Evolutionary conservation across 192 early-diverging fungal genomes (phyloP).

Genomic region (Linnemannia schmuckeri): DNA sequence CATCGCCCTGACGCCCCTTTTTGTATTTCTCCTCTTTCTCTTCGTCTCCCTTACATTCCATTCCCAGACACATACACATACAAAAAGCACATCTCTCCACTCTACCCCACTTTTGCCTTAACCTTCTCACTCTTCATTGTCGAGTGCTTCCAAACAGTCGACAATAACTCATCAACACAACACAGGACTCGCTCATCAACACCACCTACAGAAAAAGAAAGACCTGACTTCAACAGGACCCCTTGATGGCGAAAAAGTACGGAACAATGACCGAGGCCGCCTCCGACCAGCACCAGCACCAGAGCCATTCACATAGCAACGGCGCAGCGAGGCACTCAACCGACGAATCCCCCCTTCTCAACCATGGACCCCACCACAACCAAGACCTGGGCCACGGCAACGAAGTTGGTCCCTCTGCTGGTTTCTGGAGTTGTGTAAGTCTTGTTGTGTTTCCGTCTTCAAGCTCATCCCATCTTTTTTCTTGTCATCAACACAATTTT

Average conservation of each 20-base stretch:
- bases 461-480: neutral
- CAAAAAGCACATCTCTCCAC: neutral
- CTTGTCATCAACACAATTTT: neutral
- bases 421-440: constrained; percentile 56
- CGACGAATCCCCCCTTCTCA: constrained; percentile 48
- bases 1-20: neutral
- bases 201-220: neutral
- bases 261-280: constrained; percentile 37
- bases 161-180: neutral
- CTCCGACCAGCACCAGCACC: constrained; percentile 8
- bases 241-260: constrained; percentile 46
- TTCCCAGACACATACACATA: neutral
- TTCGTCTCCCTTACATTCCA: neutral
- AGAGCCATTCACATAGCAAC: neutral
- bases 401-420: constrained; percentile 52
- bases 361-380: constrained; percentile 44
- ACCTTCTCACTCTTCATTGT: too few relatives aligned
- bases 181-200: neutral
- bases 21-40: neutral
- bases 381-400: constrained; percentile 44
- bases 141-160: too few relatives aligned
- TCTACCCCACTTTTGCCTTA: neutral
- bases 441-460: neutral
- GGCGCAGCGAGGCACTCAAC: constrained; percentile 21
- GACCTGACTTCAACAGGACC: neutral